Conservation (phyloP, 164 flowering plant genomes). For the Chimonanthus salicifolius region DNA sequence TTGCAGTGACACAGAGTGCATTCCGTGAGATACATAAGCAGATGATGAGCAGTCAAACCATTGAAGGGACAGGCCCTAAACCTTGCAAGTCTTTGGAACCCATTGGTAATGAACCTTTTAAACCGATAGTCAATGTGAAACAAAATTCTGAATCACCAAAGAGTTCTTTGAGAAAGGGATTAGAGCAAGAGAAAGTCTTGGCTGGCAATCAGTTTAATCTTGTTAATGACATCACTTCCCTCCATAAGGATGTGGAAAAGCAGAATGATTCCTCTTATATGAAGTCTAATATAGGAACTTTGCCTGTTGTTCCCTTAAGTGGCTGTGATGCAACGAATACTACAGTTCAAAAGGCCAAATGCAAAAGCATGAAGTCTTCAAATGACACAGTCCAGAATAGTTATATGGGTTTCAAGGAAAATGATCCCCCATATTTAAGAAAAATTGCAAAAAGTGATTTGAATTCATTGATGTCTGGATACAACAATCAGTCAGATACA, state of each 20-base stretch:
- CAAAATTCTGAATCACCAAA: conserved; percentile 18
- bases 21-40: conserved; percentile 83
- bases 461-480: conserved; percentile 54
- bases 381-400: conserved; percentile 37
- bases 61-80: conserved; percentile 24
- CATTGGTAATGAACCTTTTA: conserved; percentile 18
- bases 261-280: conserved; percentile 25
- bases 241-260: conserved; percentile 59
- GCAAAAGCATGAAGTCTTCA: conserved; percentile 30
- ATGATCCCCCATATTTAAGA: conserved; percentile 45
- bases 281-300: conserved; percentile 24
- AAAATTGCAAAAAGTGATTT: conserved; percentile 54
- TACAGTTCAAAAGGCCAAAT: conserved; percentile 23
- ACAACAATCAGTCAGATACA: conserved; percentile 67
- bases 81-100: conserved; percentile 16
- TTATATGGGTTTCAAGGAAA: conserved; percentile 43
- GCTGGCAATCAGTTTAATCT: conserved; percentile 40
- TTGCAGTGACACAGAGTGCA: conserved; percentile 73
- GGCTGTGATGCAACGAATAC: conserved; percentile 9
- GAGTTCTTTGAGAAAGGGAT: conserved; percentile 27
- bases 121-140: conserved; percentile 24
- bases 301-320: conserved; percentile 7
- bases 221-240: conserved; percentile 50
- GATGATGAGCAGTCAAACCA: conserved; percentile 49
- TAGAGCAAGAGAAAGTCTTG: conserved; percentile 32